Evolutionary conservation across 2,329 filamentous ascomycete genomes (phyloP), one percentile per base, ranked within the genome.

Genomic region (Nemania sp.): DNA sequence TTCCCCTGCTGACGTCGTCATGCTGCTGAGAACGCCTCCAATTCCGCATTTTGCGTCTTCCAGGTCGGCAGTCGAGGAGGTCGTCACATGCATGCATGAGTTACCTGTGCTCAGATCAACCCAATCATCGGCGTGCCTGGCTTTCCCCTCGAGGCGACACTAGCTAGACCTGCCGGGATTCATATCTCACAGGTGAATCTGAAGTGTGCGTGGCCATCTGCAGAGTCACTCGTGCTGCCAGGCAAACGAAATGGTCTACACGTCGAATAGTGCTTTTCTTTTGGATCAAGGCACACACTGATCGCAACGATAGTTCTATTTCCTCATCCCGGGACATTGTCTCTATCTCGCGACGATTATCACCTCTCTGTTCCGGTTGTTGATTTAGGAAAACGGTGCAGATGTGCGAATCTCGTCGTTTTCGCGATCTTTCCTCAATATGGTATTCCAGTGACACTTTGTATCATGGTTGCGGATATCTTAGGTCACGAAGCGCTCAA

Each of bases 401-500:
- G 1, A 43, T 48, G 17, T n/a, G 43, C 32, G 32, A 35, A 48
- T 35, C 10, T 39, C 29, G 40, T 21, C n/a, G 12, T 7, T 45
- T 47, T 13, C 34, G 25, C 40, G 18, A 21, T 13, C 47, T 12
- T 37, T 62, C 12, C 34, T 45, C 20, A 51, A 34, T 39, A 40
- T 59, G 47, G 34, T 46, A 62, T 54, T 55, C 50, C 52, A 52
- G 47, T 7, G 34, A 43, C 37, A 9, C 5, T 43, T 32, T 17
- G 32, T n/a, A 12, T 58, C 58, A 39, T n/a, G 35, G 52, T 25
- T 37, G 48, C 40, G 56, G 61, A 59, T 62, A 65, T 64, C 69
- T 86, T 89, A 97, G 80, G 97, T 97, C 82, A 94, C 92, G 69
- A 97, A 85, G 71, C 93, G 87, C 85, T 98, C 94, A 57, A 98